Evolutionary conservation across 192 early-diverging fungal genomes (phyloP), one percentile per base, ranked within the genome.

Genomic region (Podochytrium sp.): DNA sequence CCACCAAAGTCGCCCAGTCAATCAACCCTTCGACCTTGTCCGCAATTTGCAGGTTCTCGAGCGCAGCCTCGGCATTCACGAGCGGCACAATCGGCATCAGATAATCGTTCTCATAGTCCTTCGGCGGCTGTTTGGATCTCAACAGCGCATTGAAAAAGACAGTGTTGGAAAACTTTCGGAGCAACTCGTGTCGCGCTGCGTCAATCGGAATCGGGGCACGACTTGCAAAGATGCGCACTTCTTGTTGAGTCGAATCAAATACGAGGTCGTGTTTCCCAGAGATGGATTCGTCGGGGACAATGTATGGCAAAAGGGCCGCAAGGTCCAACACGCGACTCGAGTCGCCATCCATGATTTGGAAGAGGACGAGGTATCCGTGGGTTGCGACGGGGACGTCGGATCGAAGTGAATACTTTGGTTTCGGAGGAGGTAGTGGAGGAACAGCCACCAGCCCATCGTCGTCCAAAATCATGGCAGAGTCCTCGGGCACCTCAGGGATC

Each of bases 151-250:
- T 65, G 63, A 14, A 41, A 30, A 65, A 65, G 18, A 65, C 23
- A 5, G 63, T 29, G 32, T 40, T 65, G 7, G 63, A 43, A 23
- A 47, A 65, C 41, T 65, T 65, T 65, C 47, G 63, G 29, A 65
- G 37, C 12, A 65, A 29, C 25, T 65, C 43, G 3, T 10, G 12
- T 6, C 42, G n/a, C 12, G 16, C 23, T 23, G 63, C 63, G 32
- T 65, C 63, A 16, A 65, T 30, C 29, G 32, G n/a, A 32, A 65
- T 47, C 6, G 40, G 27, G 2, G n/a, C 18, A 16, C 47, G 38
- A 30, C 63, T 47, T 16, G 63, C 29, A 29, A 34, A 47, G 23
- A 65, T 47, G 5, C 18, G 23, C 16, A 65, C 38, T 5, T 47
- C 29, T 35, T 65, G 23, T 65, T 65, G 20, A 23, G 41, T 41